Evolutionary conservation across 2,329 filamentous ascomycete species (phyloP), one percentile per base, ranked within the genome.

Genomic region (Diaporthe capsici): DNA sequence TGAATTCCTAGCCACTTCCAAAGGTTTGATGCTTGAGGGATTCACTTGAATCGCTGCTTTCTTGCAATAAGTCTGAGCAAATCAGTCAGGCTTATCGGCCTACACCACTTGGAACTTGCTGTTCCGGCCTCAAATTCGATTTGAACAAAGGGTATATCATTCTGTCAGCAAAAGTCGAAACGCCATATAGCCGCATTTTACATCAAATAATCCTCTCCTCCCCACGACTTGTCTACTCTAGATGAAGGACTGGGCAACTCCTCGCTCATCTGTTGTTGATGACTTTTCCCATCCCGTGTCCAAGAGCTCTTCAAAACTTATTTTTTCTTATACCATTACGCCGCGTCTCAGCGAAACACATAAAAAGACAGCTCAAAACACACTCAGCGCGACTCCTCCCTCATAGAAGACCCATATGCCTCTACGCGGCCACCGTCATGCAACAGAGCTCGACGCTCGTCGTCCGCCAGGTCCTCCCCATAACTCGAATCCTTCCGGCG

Each of bases 391-490:
- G 65, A 6, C 2, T 39, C n/a, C 4, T 73, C 34, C 13, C 71
- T 44, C 34, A 9, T 2, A 5, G 47, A 47, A 73, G 37, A 20
- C 9, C 58, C 58, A 37, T 73, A 73, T 2, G 37, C 47, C 34
- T 55, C 58, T 13, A 31, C 47, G 0, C 25, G 28, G 6, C 47
- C 25, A 25, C 58, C 60, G 2, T 65, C 58, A 25, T 65, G 49
- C 17, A 73, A 22, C 25, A 73, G 34, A 17, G 34, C 58, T 8
- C 47, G 71, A 9, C 71, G 58, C 28, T 73, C 71, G 3, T 57
- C 71, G n/a, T 65, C 71, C 4, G 37, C 58, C 49, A 47, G 37
- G 47, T 73, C 58, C 9, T 65, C 71, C 2, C 37, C 58, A 13
- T 17, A 37, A 25, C 57, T 63, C 47, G 34, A 12, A 31, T 3